A percentile compares a stretch with the other conserved stretches of the same genome.
These are phyloP conservation scores for Leccinum griseonigrum DNA, from an alignment of 1,284 basidiomycete genomes.

Conservation along the genomic window DNA sequence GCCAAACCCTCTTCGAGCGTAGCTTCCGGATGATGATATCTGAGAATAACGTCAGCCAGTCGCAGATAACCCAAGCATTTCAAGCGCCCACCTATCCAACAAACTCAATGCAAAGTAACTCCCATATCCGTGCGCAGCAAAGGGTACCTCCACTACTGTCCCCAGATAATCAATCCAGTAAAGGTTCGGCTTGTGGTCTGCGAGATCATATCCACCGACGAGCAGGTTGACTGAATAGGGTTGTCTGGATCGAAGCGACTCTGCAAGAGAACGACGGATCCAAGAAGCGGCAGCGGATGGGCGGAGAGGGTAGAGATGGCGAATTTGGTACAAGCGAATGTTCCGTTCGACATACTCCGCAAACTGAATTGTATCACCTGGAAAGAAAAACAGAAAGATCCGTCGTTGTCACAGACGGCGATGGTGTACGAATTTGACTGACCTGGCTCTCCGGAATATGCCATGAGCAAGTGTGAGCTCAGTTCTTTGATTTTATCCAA, in stretches of 20 bases:
- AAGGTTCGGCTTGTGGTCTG: constrained; percentile 65
- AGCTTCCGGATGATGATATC: constrained; percentile 85
- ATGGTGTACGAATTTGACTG: constrained; percentile 22
- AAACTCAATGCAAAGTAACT: constrained; percentile 91
- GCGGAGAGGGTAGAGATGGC: constrained; percentile 86
- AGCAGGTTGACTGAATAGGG: constrained; percentile 94
- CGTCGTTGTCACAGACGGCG: background rate
- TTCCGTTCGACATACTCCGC: constrained; percentile 97
- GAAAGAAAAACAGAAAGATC: background rate
- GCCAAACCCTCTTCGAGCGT: constrained; percentile 83
- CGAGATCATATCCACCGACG: constrained; percentile 87
- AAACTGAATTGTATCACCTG: constrained; percentile 96
- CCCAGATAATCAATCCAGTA: constrained; percentile 98
- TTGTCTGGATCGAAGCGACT: constrained; percentile 83
- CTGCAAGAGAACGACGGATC: constrained; percentile 90
- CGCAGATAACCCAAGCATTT: background rate
- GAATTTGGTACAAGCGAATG: constrained; percentile 93
- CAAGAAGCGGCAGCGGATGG: constrained; percentile 91
- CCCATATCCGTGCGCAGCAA: constrained; percentile 95
- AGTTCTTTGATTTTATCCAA: constrained; percentile 97
- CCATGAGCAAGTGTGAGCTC: constrained; percentile 92
- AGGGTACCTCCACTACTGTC: constrained; percentile 86
- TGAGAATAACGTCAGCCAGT: constrained; percentile 27
- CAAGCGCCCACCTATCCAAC: constrained; percentile 71
- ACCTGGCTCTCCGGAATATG: constrained; percentile 94